Percentiles rank a stretch among this genome's conserved stretches.
These are phyloP conservation scores for Linum lewisii DNA, from an alignment of 345 rosid genomes.

Conservation along the genomic window DNA sequence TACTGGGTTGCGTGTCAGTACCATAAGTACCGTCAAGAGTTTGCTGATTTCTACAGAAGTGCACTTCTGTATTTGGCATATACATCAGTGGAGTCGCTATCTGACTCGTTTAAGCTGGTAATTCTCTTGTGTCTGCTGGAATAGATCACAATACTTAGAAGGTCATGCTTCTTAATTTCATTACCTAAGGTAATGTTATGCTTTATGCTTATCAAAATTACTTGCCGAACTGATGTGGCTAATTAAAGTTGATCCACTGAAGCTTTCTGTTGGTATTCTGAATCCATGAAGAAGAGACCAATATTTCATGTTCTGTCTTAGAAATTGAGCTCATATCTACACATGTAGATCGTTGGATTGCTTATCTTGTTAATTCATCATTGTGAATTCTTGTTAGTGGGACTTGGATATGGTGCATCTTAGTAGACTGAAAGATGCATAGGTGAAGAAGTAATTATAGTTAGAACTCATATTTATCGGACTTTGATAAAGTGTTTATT, in stretches of 20 bases:
- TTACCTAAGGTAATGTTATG: background rate
- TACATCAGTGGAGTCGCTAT: conserved; percentile 84
- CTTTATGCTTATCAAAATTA: background rate
- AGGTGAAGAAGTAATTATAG: no score
- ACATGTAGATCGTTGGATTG: background rate
- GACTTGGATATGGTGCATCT: background rate
- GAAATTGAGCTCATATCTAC: background rate
- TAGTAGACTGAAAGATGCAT: background rate
- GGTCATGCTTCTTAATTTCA: background rate
- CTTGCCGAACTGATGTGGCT: background rate
- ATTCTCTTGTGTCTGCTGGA: conserved; percentile 1
- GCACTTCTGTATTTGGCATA: conserved; percentile 96
- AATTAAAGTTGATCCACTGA: background rate
- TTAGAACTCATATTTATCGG: background rate
- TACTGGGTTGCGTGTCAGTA: conserved; percentile 94
- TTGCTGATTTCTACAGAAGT: conserved; percentile 83
- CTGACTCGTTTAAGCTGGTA: conserved; percentile 95
- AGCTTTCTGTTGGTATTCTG: background rate
- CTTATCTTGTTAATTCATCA: background rate
- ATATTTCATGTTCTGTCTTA: background rate
- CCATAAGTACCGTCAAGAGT: conserved; percentile 72
- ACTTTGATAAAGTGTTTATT: no score
- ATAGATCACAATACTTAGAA: background rate
- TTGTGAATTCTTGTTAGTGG: background rate
- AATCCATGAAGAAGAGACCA: background rate